These are phyloP conservation scores for Sporopachydermia cereana DNA, from an alignment of 1,139 yeast species.

Conservation along the genomic window DNA sequence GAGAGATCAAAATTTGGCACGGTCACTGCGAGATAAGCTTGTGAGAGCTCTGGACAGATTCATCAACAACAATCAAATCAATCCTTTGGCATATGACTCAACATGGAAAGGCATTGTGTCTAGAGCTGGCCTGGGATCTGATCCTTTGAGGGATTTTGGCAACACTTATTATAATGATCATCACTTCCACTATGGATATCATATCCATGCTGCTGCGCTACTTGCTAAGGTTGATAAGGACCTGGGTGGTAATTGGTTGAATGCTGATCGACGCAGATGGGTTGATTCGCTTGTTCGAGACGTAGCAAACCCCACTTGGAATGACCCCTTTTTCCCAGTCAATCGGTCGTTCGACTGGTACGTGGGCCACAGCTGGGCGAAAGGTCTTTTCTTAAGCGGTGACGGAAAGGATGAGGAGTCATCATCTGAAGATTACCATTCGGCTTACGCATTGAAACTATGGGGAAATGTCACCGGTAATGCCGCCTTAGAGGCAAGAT, in stretches of 20 bases:
- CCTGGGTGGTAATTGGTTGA: constrained; percentile 38
- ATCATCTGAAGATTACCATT: constrained; percentile 65
- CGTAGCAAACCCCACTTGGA: constrained; percentile 50
- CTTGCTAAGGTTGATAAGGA: constrained; percentile 42
- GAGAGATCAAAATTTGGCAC: constrained; percentile 35
- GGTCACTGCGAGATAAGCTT: constrained; percentile 36
- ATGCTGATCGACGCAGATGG: constrained; percentile 37
- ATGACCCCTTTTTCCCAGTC: constrained; percentile 55
- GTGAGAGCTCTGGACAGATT: constrained; percentile 51
- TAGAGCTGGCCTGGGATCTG: constrained; percentile 48
- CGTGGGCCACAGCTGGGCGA: constrained; percentile 75
- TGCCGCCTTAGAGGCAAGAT: constrained; percentile 38
- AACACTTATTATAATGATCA: constrained; percentile 72
- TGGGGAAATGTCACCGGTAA: constrained; percentile 57
- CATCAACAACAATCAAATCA: constrained; percentile 37
- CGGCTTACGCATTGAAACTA: constrained; percentile 56
- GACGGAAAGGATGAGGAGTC: constrained; percentile 78
- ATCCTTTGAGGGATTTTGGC: constrained; percentile 50
- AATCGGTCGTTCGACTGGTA: constrained; percentile 71
- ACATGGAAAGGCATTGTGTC: constrained; percentile 70
- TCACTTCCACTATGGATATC: constrained; percentile 75
- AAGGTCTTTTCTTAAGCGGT: constrained; percentile 60
- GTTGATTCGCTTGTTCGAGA: constrained; percentile 53
- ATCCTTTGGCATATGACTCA: constrained; percentile 54
- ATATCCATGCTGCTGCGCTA: constrained; percentile 61